Evolutionary conservation across 1,284 basidiomycete genomes (phyloP), one percentile per base, ranked within the genome.

Genomic region (Puccinia horiana): DNA sequence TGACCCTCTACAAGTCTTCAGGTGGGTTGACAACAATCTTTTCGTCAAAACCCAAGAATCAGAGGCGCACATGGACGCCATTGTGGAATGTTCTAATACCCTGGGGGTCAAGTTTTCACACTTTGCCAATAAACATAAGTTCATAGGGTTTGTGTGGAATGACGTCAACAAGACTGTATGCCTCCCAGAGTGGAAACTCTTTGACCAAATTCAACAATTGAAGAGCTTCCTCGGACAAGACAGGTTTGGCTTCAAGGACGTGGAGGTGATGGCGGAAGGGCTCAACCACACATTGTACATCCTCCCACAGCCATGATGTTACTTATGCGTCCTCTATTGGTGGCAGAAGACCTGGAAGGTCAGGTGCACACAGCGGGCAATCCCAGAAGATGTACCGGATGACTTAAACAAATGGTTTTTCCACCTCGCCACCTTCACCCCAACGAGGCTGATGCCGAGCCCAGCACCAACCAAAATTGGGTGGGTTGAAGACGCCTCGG

Each of bases 21-120:
- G 70, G 4, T 73, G 70, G 70, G 69, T 72, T 0, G 70, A 73
- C 23, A 47, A 73, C 44, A 73, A 73, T 18, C 32, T 73, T 2
- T 52, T 73, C 9, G 42, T 73, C 35, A 73, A 52, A 18, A n/a
- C 9, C 20, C 6, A 0, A 8, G 32, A 47, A 23, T 49, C 23
- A 6, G 3, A 23, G 14, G 8, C 42, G 0, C 18, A 12, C 6
- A 37, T 73, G 44, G 12, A 1, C 2, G 44, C 49, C 3, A 23
- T 49, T n/a, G 70, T 52, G 16, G 29, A 9, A 14, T 29, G 44
- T 9, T 49, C 44, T 6, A 40, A 73, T 6, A 18, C 9, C 2
- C 32, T 73, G 3, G 70, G 70, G 1, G 70, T 73, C 0, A 29
- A n/a, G n/a, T n/a, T n/a, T n/a, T n/a, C n/a, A n/a, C n/a, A n/a